A percentile compares a stretch with the other conserved stretches of the same genome.
Evolutionary conservation across 495 filamentous ascomycete species (phyloP).

Genomic region (Hypoxylon fuscum): DNA sequence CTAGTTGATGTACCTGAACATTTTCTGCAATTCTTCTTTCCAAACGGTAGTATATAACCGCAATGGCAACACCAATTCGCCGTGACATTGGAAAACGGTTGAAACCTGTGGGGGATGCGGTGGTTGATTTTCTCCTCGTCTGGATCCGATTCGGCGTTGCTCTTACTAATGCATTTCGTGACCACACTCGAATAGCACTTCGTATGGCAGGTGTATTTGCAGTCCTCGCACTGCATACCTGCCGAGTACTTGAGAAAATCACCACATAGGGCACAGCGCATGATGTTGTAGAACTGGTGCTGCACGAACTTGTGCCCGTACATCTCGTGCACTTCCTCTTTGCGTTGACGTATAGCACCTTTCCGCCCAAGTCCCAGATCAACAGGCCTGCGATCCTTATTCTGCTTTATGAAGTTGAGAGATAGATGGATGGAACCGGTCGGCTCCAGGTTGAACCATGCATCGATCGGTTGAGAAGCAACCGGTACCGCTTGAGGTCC

Average conservation of each 20-base stretch:
- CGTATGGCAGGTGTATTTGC: slow-evolving; percentile 98
- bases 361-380: slow-evolving; percentile 92
- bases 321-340: slow-evolving; percentile 97
- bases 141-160: slow-evolving; percentile 95
- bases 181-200: slow-evolving; percentile 98
- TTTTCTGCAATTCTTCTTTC: slow-evolving; percentile 90
- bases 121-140: slow-evolving; percentile 99
- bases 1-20: slow-evolving; percentile 74
- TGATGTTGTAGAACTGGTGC: slow-evolving; percentile 99
- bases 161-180: slow-evolving; percentile 99
- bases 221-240: slow-evolving; percentile 99
- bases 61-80: slow-evolving; percentile 99
- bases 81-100: slow-evolving; percentile 92
- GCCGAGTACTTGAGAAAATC: slow-evolving; percentile 98
- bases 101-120: slow-evolving; percentile 96
- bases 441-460: slow-evolving; percentile 97
- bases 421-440: slow-evolving; percentile 80
- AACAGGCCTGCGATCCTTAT: slow-evolving; percentile 67
- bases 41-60: slow-evolving; percentile 96
- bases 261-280: slow-evolving; percentile 98
- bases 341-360: slow-evolving; percentile 94
- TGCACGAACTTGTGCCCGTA: slow-evolving; percentile 98
- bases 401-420: slow-evolving; percentile 82
- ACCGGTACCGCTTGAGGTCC: slow-evolving; percentile 43
- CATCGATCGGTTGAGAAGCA: slow-evolving; percentile 79